Percentiles rank a stretch among this genome's conserved stretches.
Evolutionary conservation across 768 basidiomycete species (phyloP).

Genomic region (Neoboletus brunneissimus): DNA sequence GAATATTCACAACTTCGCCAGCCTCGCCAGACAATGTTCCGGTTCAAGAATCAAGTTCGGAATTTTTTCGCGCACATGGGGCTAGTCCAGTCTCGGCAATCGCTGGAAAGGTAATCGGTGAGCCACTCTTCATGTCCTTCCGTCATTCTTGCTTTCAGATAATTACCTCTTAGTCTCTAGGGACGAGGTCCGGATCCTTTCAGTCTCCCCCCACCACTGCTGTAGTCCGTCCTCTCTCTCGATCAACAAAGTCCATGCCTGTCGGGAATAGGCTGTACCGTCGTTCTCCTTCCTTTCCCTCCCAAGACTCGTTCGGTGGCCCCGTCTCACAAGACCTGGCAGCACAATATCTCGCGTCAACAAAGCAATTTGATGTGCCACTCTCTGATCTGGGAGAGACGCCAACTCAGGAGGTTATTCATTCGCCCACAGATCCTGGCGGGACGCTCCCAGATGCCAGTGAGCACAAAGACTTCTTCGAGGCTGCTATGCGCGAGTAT

Average conservation of each 20-base stretch:
- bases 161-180: constrained; percentile 28
- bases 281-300: constrained; percentile 40
- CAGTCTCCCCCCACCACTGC: constrained; percentile 28
- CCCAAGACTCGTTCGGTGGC: constrained; percentile 65
- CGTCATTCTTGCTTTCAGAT: constrained; percentile 22
- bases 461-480: constrained; percentile 27
- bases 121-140: constrained; percentile 24
- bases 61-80: constrained; percentile 22
- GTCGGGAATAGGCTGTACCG: constrained; percentile 19
- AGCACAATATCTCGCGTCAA: constrained; percentile 42
- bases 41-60: constrained; percentile 28
- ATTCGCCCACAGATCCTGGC: constrained; percentile 41
- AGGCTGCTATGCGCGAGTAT: constrained; percentile 24
- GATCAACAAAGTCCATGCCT: constrained; percentile 23
- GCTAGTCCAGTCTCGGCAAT: constrained; percentile 27
- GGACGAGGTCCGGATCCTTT: constrained; percentile 35
- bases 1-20: constrained; percentile 23
- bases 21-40: constrained; percentile 21
- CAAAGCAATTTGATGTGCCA: constrained; percentile 54
- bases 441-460: constrained; percentile 50
- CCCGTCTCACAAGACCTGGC: constrained; percentile 48
- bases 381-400: constrained; percentile 51
- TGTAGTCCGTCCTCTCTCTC: constrained; percentile 13
- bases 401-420: constrained; percentile 25
- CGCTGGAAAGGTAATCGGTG: constrained; percentile 32